phyloP scores from a whole-genome alignment of 2,329 filamentous ascomycete species.

The Botrytis pseudocinerea region DNA sequence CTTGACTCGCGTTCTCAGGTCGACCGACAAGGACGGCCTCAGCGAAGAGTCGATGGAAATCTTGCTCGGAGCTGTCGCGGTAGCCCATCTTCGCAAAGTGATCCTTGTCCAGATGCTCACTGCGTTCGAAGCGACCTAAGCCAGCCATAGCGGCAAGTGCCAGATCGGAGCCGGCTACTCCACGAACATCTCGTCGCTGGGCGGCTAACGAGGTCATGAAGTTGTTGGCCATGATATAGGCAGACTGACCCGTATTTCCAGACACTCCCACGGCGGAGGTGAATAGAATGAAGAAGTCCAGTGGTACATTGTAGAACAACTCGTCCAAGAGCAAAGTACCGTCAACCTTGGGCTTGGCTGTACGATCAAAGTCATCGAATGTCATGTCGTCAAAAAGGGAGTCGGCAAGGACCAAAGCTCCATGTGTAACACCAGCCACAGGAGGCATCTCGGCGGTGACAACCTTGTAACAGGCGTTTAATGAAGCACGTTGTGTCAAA shows the following conservation, averaged over 20 bases:
- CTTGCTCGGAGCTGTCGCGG: slow-evolving; percentile 37
- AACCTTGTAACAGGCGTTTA: background rate
- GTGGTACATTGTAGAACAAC: background rate
- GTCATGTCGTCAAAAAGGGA: slow-evolving; percentile 48
- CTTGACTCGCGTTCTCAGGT: no score
- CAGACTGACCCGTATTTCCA: slow-evolving; percentile 20
- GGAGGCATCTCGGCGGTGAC: slow-evolving; percentile 25
- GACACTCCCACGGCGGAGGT: slow-evolving; percentile 48
- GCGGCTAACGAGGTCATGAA: slow-evolving; percentile 46
- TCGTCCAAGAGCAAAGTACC: slow-evolving; percentile 24
- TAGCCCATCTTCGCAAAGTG: slow-evolving; percentile 20
- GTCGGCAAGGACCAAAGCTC: slow-evolving; percentile 47
- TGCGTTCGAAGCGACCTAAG: slow-evolving; percentile 42
- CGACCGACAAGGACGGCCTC: slow-evolving; percentile 44
- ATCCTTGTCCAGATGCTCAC: background rate
- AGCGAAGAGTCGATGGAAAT: slow-evolving; percentile 47
- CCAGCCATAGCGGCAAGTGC: slow-evolving; percentile 53
- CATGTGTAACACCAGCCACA: slow-evolving; percentile 47
- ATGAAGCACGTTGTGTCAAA: no score
- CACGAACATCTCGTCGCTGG: slow-evolving; percentile 43
- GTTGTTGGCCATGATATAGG: slow-evolving; percentile 23
- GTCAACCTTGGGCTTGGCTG: slow-evolving; percentile 24
- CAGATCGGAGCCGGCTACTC: slow-evolving; percentile 49
- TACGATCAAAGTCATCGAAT: slow-evolving; percentile 13
- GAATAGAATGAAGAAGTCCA: slow-evolving; percentile 45